phyloP scores from a whole-genome alignment of 495 filamentous ascomycete genomes.

The Echria macrotheca region DNA sequence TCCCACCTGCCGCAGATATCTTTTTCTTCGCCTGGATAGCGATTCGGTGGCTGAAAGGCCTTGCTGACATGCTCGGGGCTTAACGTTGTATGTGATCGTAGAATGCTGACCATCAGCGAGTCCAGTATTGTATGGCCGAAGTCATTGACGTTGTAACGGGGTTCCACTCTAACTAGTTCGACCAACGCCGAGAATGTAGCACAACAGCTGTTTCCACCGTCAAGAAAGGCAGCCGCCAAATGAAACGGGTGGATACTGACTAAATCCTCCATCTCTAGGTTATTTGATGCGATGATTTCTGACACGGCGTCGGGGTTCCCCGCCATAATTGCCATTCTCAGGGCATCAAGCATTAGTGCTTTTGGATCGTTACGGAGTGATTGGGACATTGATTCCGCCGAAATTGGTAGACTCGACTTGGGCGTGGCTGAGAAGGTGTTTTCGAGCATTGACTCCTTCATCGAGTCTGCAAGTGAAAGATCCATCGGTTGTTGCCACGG shows the following conservation, averaged over 20 bases:
- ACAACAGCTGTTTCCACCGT: conserved; percentile 37
- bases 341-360: conserved; percentile 18
- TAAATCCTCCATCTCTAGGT: not conserved
- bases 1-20: conserved; percentile 41
- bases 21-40: conserved; percentile 34
- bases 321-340: conserved; percentile 38
- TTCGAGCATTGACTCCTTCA: conserved; percentile 12
- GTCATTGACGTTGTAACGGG: not conserved
- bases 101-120: conserved; percentile 34
- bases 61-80: conserved; percentile 22
- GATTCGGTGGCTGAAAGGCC: conserved; percentile 6
- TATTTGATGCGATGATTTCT: conserved; percentile 13
- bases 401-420: not conserved
- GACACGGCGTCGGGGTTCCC: conserved; percentile 10
- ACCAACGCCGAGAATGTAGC: conserved; percentile 17
- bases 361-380: not conserved
- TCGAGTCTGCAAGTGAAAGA: conserved; percentile 15
- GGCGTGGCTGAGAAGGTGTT: conserved; percentile 2
- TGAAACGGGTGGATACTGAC: conserved; percentile 34
- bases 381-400: not conserved
- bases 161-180: not conserved
- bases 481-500: not conserved
- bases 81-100: conserved; percentile 34
- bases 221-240: conserved; percentile 33
- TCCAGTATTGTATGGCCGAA: conserved; percentile 40